Conservation (phyloP, 495 filamentous ascomycete species). For the Lophiotrema nucula region DNA sequence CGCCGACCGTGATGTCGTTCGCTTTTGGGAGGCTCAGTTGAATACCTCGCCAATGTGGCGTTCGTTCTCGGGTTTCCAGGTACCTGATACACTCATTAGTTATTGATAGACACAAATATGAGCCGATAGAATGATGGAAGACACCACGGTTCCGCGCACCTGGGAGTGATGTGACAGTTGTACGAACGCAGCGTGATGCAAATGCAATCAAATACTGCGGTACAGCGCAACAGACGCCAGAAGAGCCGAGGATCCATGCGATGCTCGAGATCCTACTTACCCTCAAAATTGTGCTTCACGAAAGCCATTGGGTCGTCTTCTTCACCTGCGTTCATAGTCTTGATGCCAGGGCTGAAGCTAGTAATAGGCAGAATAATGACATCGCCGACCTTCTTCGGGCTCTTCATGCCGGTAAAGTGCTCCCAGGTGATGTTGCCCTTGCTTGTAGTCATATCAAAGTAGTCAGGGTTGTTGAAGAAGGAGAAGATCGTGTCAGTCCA, state of each 20-base stretch:
- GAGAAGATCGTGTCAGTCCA: slow-evolving; percentile 93
- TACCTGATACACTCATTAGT: slow-evolving; percentile 50
- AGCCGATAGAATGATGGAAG: slow-evolving; percentile 28
- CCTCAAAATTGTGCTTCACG: slow-evolving; percentile 96
- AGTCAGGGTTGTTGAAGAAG: slow-evolving; percentile 89
- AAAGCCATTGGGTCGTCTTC: slow-evolving; percentile 95
- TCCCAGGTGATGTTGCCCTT: slow-evolving; percentile 75
- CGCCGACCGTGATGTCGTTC: background rate
- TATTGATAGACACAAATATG: background rate
- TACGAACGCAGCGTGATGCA: background rate
- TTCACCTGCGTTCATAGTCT: slow-evolving; percentile 90
- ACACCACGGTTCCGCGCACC: slow-evolving; percentile 1
- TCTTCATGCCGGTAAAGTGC: slow-evolving; percentile 85
- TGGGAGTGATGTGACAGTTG: background rate
- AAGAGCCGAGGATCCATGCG: too few relatives aligned
- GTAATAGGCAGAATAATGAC: slow-evolving; percentile 94
- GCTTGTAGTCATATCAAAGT: slow-evolving; percentile 75
- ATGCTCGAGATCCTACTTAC: too few relatives aligned
- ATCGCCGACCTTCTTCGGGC: slow-evolving; percentile 83
- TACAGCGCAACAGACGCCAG: background rate
- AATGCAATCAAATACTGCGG: background rate
- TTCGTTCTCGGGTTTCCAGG: slow-evolving; percentile 74
- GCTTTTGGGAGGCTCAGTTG: slow-evolving; percentile 18
- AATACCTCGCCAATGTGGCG: slow-evolving; percentile 49
- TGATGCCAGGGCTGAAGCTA: slow-evolving; percentile 92